Base-by-base conservation (phyloP, 2,329 filamentous ascomycete species). In the Trichoderma sp. region DNA sequence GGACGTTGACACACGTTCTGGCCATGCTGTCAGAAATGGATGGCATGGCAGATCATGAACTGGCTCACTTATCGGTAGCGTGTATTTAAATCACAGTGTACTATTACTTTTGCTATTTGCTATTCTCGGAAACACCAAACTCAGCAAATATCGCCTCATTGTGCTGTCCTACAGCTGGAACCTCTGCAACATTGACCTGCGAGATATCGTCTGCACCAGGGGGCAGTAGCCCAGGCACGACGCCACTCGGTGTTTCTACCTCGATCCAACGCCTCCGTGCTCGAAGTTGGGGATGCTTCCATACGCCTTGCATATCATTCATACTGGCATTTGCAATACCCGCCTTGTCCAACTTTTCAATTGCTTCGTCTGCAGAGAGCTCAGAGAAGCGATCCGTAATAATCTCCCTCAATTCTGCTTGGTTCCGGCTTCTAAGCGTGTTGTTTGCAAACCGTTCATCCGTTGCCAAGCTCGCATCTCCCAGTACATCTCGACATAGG, bases 311-410 rank as follows among this genome's bases (percentile, higher is more conserved):
- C 84, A 88, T 86, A 55, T 85, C 81, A 66, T 86, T 87, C 26
- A 87, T 80, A 43, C 81, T 85, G 3, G 85, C 84, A 71, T 87
- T 87, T 0, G 86, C 86, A 56, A 87, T 86, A 0, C 80, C 79
- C 0, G 83, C 83, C 2, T 74, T 74, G 60, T 87, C 84, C 24
- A 87, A 76, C 30, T 76, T 79, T 16, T 73, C 71, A 0, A 83
- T 81, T 0, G 83, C 81, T 65, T 83, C 77, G 2, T 80, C 77
- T 0, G 81, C 78, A 0, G 79, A 79, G 13, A 80, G 73, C 0
- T 66, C 68, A 2, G 77, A 74, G 67, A 88, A 86, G 0, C 72
- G 75, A 1, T 77, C 74, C 55, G 79, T 76, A 32, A 87, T 86
- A 18, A 85, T 83, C 0, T 72, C 70, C 68, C 80, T 82, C 4